Evolutionary conservation across 352 stramenopile genomes (phyloP).

Genomic region (Phytophthora pseudosyringae): DNA sequence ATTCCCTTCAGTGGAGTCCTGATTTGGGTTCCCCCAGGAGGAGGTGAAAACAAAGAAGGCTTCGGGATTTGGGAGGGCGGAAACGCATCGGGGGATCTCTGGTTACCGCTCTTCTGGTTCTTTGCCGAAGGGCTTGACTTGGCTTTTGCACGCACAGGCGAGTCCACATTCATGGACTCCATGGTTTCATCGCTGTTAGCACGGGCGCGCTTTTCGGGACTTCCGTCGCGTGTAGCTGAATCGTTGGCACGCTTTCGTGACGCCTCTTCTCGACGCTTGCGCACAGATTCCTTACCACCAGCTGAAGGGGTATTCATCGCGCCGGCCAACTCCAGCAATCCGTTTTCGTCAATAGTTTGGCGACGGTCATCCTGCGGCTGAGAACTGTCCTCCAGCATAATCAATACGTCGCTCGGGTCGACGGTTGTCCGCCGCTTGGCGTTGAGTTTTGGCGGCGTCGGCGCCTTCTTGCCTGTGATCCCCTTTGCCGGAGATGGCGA

Average conservation of each 20-base stretch:
- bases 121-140: slow-evolving; percentile 7
- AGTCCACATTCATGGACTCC: slow-evolving; percentile 33
- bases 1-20: slow-evolving; percentile 76
- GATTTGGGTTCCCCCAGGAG: slow-evolving; percentile 22
- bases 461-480: slow-evolving; percentile 8
- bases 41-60: slow-evolving; percentile 31
- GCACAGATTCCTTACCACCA: slow-evolving; percentile 8
- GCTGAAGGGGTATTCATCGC: slow-evolving; percentile 19
- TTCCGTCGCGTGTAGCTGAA: slow-evolving; percentile 14
- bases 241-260: slow-evolving; percentile 42
- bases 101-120: slow-evolving; percentile 1
- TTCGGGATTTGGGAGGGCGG: slow-evolving; percentile 14
- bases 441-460: slow-evolving; percentile 7
- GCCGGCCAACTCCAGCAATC: slow-evolving; percentile 47
- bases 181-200: slow-evolving; percentile 10
- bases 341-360: slow-evolving; percentile 68
- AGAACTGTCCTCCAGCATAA: slow-evolving; percentile 18
- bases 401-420: slow-evolving; percentile 54
- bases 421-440: slow-evolving; percentile 51
- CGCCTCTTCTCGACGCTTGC: slow-evolving; percentile 8
- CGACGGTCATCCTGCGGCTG: slow-evolving; percentile 39
- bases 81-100: slow-evolving; percentile 8
- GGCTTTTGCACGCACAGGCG: background rate
- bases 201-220: slow-evolving; percentile 25
- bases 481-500: slow-evolving; percentile 18